These are phyloP conservation scores for Chrysoporthe deuterocubensis DNA, from an alignment of 2,329 filamentous ascomycete species.

Conservation along the genomic window DNA sequence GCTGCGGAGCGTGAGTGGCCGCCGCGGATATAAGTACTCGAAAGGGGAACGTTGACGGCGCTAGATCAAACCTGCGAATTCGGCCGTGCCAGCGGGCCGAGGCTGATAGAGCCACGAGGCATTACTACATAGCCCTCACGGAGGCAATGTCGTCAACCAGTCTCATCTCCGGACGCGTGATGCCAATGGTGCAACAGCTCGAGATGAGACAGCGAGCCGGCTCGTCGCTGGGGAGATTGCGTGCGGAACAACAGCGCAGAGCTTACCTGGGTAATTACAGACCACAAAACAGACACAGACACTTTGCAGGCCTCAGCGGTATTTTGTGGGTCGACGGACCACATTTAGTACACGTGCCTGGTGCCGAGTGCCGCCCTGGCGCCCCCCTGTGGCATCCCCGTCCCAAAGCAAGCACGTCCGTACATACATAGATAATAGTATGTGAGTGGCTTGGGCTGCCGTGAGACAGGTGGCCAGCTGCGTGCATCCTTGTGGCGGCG, in stretches of 20 bases:
- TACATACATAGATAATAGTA: not conserved
- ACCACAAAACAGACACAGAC: not conserved
- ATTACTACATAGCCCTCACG: not conserved
- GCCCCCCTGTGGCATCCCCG: not conserved
- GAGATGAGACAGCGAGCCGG: not conserved
- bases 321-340: not conserved
- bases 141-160: not conserved
- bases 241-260: not conserved
- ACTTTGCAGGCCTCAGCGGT: not conserved
- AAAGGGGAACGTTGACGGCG: not conserved
- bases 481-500: conserved; percentile 3
- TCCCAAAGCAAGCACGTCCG: not conserved
- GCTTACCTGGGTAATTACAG: not conserved
- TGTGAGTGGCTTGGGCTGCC: not conserved
- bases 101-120: not conserved
- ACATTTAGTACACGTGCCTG: not conserved
- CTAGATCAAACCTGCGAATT: conserved; percentile 1
- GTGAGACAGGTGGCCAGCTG: not conserved
- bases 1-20: conserved; percentile 7
- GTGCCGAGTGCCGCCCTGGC: not conserved
- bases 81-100: not conserved
- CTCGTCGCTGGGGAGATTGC: not conserved
- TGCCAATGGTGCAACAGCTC: not conserved
- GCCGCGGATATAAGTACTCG: conserved; percentile 12
- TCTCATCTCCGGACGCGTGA: not conserved